Percentiles rank a stretch among this genome's conserved stretches.
These are phyloP conservation scores for Termitomyces sp. DNA, from an alignment of 768 basidiomycete genomes.

Conservation along the genomic window DNA sequence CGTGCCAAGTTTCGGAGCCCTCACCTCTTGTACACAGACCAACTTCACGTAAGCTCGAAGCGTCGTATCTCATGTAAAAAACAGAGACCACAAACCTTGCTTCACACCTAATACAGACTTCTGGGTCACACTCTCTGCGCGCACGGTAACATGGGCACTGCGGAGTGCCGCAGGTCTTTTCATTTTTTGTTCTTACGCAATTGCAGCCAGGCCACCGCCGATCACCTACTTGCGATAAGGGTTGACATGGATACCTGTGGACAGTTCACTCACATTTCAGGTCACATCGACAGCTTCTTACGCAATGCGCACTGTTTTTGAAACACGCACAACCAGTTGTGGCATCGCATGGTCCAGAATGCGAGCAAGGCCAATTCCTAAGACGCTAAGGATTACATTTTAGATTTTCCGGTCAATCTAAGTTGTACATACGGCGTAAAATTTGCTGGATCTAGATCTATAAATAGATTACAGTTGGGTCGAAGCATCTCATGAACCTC, in stretches of 20 bases:
- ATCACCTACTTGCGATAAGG: conserved; percentile 29
- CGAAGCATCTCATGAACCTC: neutral
- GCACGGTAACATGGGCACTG: conserved; percentile 48
- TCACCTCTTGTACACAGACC: conserved; percentile 16
- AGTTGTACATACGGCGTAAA: conserved; percentile 22
- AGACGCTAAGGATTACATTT: neutral
- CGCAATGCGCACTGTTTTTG: conserved; percentile 46
- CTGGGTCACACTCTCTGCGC: conserved; percentile 63
- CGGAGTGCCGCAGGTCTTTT: conserved; percentile 27
- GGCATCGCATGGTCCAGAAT: conserved; percentile 48
- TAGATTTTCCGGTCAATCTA: neutral
- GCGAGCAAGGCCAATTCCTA: conserved; percentile 47
- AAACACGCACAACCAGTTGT: conserved; percentile 43
- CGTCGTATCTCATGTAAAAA: neutral
- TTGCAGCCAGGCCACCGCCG: conserved; percentile 54
- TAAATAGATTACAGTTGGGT: no score
- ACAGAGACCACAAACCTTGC: conserved; percentile 32
- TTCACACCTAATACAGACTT: conserved; percentile 49
- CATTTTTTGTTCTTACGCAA: conserved; percentile 28
- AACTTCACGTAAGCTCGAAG: neutral
- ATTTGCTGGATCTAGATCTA: conserved; percentile 12
- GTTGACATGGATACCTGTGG: neutral
- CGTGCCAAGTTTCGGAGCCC: neutral
- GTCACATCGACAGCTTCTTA: conserved; percentile 48
- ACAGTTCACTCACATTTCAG: conserved; percentile 39